Conservation (phyloP, 2,329 filamentous ascomycete species). For the Gnomoniopsis smithogilvyi region DNA sequence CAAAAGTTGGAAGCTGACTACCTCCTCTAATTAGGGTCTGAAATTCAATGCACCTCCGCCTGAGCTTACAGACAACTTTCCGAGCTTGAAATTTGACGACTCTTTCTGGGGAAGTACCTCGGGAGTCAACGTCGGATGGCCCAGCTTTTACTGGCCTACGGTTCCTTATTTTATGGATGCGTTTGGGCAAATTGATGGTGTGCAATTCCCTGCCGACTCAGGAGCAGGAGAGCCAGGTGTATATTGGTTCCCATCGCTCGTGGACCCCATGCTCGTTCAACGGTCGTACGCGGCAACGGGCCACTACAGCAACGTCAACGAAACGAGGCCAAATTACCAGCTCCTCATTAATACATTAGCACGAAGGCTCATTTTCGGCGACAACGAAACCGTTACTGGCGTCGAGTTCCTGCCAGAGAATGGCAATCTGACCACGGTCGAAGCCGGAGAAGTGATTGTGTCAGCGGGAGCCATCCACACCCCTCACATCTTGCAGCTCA, state of each 20-base stretch:
- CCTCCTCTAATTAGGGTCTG: slow-evolving; percentile 7
- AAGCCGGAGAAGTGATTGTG: slow-evolving; percentile 40
- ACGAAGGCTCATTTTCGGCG: slow-evolving; percentile 22
- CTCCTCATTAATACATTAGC: slow-evolving; percentile 29
- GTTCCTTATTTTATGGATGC: slow-evolving; percentile 30
- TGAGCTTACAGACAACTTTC: slow-evolving; percentile 19
- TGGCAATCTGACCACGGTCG: slow-evolving; percentile 21
- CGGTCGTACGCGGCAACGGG: slow-evolving; percentile 38
- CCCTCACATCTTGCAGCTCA: slow-evolving; percentile 33
- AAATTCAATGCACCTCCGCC: slow-evolving; percentile 24
- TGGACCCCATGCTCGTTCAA: slow-evolving; percentile 32
- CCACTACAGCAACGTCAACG: slow-evolving; percentile 28
- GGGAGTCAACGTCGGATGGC: slow-evolving; percentile 35
- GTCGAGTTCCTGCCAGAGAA: slow-evolving; percentile 27
- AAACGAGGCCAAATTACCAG: slow-evolving; percentile 27
- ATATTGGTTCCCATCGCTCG: slow-evolving; percentile 40
- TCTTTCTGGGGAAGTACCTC: slow-evolving; percentile 36
- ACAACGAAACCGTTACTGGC: slow-evolving; percentile 26
- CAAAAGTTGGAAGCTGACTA: no score
- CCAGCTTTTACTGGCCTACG: slow-evolving; percentile 35
- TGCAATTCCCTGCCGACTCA: slow-evolving; percentile 36
- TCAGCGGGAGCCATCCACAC: slow-evolving; percentile 39
- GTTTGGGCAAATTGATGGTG: slow-evolving; percentile 35
- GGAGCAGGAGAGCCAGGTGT: slow-evolving; percentile 36
- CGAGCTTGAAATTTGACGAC: slow-evolving; percentile 31